Conservation (phyloP, 768 basidiomycete genomes). For the Daedaleopsis nitida region DNA sequence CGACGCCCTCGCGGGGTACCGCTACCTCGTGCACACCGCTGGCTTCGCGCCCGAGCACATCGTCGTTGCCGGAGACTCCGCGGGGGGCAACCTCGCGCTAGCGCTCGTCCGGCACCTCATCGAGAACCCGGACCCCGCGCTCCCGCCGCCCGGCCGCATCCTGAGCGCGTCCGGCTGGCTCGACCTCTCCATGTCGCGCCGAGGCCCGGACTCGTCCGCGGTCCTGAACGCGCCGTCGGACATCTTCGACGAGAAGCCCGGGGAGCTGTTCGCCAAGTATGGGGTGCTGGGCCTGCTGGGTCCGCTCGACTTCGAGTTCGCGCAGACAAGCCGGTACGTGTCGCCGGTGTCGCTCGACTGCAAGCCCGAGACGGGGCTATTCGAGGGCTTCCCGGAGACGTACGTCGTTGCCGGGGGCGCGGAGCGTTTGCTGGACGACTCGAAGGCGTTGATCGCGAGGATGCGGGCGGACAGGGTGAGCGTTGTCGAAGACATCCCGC, state of each 20-base stretch:
- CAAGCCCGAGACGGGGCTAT: conserved; percentile 13
- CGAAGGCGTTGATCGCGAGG: conserved; percentile 6
- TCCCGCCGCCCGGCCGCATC: conserved; percentile 44
- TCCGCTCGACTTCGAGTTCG: conserved; percentile 4
- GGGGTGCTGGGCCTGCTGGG: conserved; percentile 7
- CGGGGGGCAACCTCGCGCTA: conserved; percentile 73
- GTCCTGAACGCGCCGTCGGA: conserved; percentile 31
- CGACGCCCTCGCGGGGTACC: conserved; percentile 74
- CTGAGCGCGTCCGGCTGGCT: conserved; percentile 58
- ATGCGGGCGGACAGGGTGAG: conserved; percentile 10
- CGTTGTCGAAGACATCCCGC: conserved; percentile 24
- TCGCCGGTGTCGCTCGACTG: conserved; percentile 19
- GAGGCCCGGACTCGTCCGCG: conserved; percentile 13
- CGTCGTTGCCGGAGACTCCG: conserved; percentile 73
- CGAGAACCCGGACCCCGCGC: conserved; percentile 43
- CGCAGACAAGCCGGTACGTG: conserved; percentile 19
- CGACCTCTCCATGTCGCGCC: conserved; percentile 48
- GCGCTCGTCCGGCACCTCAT: conserved; percentile 64
- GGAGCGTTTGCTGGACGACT: conserved; percentile 26
- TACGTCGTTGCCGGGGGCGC: conserved; percentile 34
- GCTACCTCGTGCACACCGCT: conserved; percentile 60
- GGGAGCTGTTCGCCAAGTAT: conserved; percentile 8
- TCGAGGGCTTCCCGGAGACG: conserved; percentile 35
- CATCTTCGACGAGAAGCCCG: conserved; percentile 4
- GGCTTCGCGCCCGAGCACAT: conserved; percentile 63